A percentile compares a stretch with the other conserved stretches of the same genome.
Conservation (phyloP, 2,329 filamentous ascomycete species). For the Colletotrichum gloeosporioides region DNA sequence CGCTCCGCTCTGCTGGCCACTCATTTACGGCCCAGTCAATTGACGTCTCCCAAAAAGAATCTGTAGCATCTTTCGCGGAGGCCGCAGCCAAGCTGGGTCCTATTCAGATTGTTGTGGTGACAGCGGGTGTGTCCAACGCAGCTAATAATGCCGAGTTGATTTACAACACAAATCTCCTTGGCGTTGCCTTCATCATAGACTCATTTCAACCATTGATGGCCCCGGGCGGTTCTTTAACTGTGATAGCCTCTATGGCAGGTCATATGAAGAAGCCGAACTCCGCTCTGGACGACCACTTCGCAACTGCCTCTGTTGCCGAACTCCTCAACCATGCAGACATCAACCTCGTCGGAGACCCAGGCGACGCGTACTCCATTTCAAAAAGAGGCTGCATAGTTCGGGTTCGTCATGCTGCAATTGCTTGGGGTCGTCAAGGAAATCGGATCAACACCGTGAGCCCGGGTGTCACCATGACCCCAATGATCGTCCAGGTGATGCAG, state of each 20-base stretch:
- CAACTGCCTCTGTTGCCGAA: neutral
- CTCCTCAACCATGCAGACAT: neutral
- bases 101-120: neutral
- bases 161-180: neutral
- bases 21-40: neutral
- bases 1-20: neutral
- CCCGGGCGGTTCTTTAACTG: neutral
- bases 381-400: constrained; percentile 2
- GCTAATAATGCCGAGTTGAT: neutral
- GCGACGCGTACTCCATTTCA: neutral
- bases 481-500: neutral
- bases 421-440: neutral
- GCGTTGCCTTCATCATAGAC: neutral
- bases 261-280: neutral
- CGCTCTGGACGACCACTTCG: neutral
- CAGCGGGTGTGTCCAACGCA: neutral
- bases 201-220: neutral
- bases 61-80: neutral
- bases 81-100: neutral
- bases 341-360: neutral
- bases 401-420: neutral
- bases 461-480: neutral
- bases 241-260: neutral
- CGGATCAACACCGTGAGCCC: constrained; percentile 9
- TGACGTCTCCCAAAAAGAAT: neutral